A percentile compares a stretch with the other conserved stretches of the same genome.
Evolutionary conservation across 441 rosid genomes (phyloP).

Genomic region (Arabidopsis lyrata): DNA sequence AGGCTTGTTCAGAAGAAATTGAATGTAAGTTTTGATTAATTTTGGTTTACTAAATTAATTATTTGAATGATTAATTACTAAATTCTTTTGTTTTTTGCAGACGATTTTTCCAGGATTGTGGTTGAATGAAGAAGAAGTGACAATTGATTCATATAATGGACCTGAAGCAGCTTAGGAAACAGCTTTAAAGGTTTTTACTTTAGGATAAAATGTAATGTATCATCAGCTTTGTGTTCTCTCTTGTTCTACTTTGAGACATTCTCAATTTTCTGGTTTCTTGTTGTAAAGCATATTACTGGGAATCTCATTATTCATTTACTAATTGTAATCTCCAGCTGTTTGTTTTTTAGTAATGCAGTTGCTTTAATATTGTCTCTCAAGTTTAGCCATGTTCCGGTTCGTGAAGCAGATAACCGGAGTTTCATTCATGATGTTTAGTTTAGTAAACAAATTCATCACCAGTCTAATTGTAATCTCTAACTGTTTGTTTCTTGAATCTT

Average conservation of each 20-base stretch:
- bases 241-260: slow-evolving; percentile 24
- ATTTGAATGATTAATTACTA: background rate
- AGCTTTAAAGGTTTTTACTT: slow-evolving; percentile 41
- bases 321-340: slow-evolving; percentile 33
- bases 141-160: slow-evolving; percentile 58
- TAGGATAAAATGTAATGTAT: slow-evolving; percentile 14
- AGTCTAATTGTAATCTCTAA: slow-evolving; percentile 30
- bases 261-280: slow-evolving; percentile 24
- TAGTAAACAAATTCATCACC: background rate
- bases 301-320: slow-evolving; percentile 15
- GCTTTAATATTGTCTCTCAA: background rate
- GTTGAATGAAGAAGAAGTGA: slow-evolving; percentile 56
- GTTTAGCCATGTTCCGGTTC: background rate
- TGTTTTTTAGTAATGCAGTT: background rate
- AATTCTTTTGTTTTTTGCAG: slow-evolving; percentile 42
- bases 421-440: background rate
- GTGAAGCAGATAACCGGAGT: background rate
- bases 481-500: background rate
- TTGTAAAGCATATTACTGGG: background rate
- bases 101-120: slow-evolving; percentile 65
- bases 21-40: slow-evolving; percentile 44
- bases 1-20: slow-evolving; percentile 60
- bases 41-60: background rate
- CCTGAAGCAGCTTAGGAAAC: slow-evolving; percentile 49
- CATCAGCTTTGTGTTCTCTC: slow-evolving; percentile 13